These are phyloP conservation scores for Fusarium tjaetaba DNA, from an alignment of 2,329 filamentous ascomycete genomes.

Conservation along the genomic window DNA sequence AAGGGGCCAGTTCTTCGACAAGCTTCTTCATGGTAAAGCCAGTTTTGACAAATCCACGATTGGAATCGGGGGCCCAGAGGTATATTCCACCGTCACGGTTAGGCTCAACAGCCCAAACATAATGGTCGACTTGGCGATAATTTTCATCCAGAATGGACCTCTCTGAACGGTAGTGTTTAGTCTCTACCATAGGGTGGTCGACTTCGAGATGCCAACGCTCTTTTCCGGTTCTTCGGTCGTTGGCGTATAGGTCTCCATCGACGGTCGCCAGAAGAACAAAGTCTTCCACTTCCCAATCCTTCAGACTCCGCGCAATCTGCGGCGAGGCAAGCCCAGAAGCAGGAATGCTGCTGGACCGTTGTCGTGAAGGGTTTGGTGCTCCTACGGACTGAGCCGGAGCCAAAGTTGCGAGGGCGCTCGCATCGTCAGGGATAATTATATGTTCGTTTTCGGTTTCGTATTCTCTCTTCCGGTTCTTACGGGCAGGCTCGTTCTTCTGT, in stretches of 20 bases:
- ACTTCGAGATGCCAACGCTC: constrained; percentile 87
- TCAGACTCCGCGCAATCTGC: constrained; percentile 94
- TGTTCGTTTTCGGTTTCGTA: constrained; percentile 46
- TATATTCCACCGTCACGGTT: constrained; percentile 88
- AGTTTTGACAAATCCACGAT: constrained; percentile 70
- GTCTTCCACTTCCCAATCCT: constrained; percentile 99
- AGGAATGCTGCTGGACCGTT: constrained; percentile 63
- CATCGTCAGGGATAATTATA: constrained; percentile 67
- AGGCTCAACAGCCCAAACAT: constrained; percentile 95
- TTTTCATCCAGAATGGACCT: constrained; percentile 68
- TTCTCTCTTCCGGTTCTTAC: constrained; percentile 47
- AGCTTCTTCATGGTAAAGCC: constrained; percentile 84
- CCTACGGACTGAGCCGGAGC: constrained; percentile 96
- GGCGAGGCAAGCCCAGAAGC: constrained; percentile 78
- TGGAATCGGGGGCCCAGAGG: constrained; percentile 76
- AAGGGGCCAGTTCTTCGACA: constrained; percentile 84
- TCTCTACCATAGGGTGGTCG: constrained; percentile 90
- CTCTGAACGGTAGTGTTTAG: constrained; percentile 80
- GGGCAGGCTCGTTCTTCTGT: constrained; percentile 39
- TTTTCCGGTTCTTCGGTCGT: constrained; percentile 85
- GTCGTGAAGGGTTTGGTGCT: constrained; percentile 83
- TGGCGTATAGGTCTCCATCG: constrained; percentile 94
- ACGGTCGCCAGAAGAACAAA: constrained; percentile 99
- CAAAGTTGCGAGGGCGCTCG: constrained; percentile 97
- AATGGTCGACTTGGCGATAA: constrained; percentile 78